Evolutionary conservation across 2,329 filamentous ascomycete genomes (phyloP).

Genomic region (Colletotrichum phormii): DNA sequence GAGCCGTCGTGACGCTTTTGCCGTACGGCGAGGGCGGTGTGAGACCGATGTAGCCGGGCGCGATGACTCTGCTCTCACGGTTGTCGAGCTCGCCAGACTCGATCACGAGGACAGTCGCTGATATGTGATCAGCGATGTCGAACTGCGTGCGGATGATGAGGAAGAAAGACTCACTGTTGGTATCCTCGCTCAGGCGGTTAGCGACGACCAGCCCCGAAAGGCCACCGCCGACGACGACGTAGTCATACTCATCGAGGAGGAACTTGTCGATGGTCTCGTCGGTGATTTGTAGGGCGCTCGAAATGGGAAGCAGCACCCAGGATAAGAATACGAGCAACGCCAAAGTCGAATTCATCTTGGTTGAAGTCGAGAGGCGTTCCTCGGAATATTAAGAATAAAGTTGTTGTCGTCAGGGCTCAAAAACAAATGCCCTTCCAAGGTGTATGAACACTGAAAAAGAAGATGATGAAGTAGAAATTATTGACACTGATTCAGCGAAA

Average conservation of each 20-base stretch:
- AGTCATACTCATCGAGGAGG: conserved; percentile 44
- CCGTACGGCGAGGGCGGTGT: conserved; percentile 40
- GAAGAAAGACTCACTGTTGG: conserved; percentile 28
- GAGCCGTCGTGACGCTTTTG: conserved; percentile 44
- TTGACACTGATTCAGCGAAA: not conserved
- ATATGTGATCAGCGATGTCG: not conserved
- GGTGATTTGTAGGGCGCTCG: conserved; percentile 24
- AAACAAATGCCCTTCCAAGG: not conserved
- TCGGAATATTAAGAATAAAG: not conserved
- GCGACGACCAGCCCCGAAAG: conserved; percentile 58
- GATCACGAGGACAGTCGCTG: conserved; percentile 38
- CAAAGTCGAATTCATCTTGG: conserved; percentile 9
- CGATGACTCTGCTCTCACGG: conserved; percentile 33
- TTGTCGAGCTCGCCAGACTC: conserved; percentile 38
- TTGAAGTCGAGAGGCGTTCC: not conserved
- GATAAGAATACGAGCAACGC: not conserved
- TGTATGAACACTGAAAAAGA: not conserved
- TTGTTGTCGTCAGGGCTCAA: not conserved
- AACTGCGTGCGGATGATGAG: not conserved
- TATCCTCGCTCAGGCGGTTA: conserved; percentile 54
- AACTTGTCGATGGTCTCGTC: conserved; percentile 23
- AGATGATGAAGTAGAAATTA: not conserved
- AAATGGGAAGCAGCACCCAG: conserved; percentile 3
- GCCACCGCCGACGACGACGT: conserved; percentile 59
- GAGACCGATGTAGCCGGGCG: conserved; percentile 38